phyloP scores from a whole-genome alignment of 2,329 filamentous ascomycete species.

The Elsinoe arachidis region DNA sequence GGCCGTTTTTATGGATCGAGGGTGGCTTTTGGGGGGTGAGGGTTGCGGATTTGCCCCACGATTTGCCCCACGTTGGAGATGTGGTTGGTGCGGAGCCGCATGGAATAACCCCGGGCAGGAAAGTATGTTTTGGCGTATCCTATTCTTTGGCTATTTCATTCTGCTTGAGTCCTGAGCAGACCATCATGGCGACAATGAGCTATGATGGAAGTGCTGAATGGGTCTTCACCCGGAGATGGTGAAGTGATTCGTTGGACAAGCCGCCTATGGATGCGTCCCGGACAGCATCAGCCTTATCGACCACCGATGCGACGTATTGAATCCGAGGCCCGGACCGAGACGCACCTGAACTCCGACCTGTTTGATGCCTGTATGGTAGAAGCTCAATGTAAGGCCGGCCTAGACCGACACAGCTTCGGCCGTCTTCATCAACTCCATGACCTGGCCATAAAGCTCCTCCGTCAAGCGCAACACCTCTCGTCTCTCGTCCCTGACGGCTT shows the following conservation, averaged over 20 bases:
- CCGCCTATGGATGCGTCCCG: no score
- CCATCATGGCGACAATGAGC: background rate
- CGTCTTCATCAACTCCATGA: background rate
- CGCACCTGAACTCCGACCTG: no score
- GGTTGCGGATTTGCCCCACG: constrained; percentile 7
- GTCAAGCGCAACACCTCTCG: background rate
- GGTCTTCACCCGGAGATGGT: no score
- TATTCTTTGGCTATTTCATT: no score
- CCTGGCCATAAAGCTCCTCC: background rate
- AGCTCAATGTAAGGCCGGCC: no score
- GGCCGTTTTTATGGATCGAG: background rate
- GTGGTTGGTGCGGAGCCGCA: background rate
- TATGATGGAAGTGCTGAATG: no score
- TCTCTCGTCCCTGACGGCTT: background rate
- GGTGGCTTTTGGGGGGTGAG: background rate
- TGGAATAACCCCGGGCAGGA: background rate
- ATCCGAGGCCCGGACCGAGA: no score
- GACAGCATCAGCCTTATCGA: no score
- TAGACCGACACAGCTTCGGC: background rate
- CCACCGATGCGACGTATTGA: no score
- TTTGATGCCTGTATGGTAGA: no score
- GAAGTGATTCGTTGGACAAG: no score
- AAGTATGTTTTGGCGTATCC: background rate
- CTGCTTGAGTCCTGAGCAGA: background rate
- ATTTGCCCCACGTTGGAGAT: constrained; percentile 11